Base-by-base conservation (phyloP, 169 alveolate species). In the Cryptosporidium tyzzeri region DNA sequence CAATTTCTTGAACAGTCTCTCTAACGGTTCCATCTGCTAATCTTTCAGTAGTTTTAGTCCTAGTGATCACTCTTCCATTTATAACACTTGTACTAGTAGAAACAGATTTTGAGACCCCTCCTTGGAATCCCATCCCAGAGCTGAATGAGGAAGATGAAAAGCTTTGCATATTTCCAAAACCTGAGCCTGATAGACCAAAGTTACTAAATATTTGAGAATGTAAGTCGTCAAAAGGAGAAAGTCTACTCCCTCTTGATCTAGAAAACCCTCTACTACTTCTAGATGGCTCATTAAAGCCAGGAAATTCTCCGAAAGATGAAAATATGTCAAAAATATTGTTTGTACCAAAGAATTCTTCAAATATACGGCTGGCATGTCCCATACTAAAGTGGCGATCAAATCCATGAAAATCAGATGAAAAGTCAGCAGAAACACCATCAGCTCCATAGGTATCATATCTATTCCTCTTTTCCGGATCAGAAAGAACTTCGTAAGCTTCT, bases 401-500 rank as follows among this genome's bases (percentile, higher is more conserved):
- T 85, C 75, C 86, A 62, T 37, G 58, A 53, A 85, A 26, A 91
- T 95, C 69, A 73, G 85, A 8, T 89, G 95, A 69, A 62, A 65
- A 80, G 41, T 80, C 75, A 2, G 92, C 93, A n/a, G 92, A 75
- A 5, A 95, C 89, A 1, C 96, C 97, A 75, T 93, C 96, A 71
- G 92, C 86, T 26, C 98, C 98, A 50, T 92, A 92, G 29, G 87
- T 92, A 74, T 95, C 92, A 75, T 92, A 93, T 65, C 84, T 86
- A 37, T 71, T 94, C 85, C 97, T 94, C 85, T 97, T 96, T 48
- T 94, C 93, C 29, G 95, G 91, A 86, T 96, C 97, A 14, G 97
- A 93, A 51, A 97, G 93, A 16, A 95, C 96, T 69, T 95, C 95
- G 86, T 97, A 97, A 14, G 99, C 98, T 89, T 95, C 98, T 48